Evolutionary conservation across 1,284 basidiomycete species (phyloP), one percentile per base, ranked within the genome.

Genomic region (Trichosporon sp.): DNA sequence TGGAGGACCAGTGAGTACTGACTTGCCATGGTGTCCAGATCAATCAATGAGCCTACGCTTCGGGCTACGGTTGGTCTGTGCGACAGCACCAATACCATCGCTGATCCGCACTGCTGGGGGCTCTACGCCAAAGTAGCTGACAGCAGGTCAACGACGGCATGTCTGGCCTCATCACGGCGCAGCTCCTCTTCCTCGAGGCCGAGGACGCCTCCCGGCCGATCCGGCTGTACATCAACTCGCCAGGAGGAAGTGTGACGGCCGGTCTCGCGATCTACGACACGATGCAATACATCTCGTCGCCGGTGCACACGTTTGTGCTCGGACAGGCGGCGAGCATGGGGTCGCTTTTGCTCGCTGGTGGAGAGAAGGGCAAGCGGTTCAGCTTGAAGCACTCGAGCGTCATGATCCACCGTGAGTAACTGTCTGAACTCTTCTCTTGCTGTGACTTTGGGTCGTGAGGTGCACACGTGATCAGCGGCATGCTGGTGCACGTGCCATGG

Each of bases 231-330:
- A 94, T 95, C 73, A 96, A 95, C 80, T 93, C 91, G 6, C 93
- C 94, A 0, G 93, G 93, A 4, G 94, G 94, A 34, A 91, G 89
- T 72, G 93, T 96, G 44, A 95, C 93, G 0, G 91, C 92, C 40
- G 94, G 93, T 16, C 82, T 96, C 59, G 93, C 93, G 5, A 95
- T 96, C 65, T 96, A 96, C 82, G 94, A 96, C 77, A 95, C 93
- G 66, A 78, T 78, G 73, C 80, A 94, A 87, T 95, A 95, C 79
- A 89, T 95, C 68, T 89, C 90, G 16, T 88, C 90, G 56, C 91
- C 92, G 1, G 93, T 96, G 69, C 92, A 95, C 77, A 96, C 94
- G 0, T 95, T 95, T 80, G 93, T 92, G 74, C 85, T 95, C 59
- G 93, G 93, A 11, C 88, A 94, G 78, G 93, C 94, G 21, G 91